Evolutionary conservation across 2,329 filamentous ascomycete species (phyloP), one percentile per base, ranked within the genome.

Genomic region (Neoascochyta sp.): DNA sequence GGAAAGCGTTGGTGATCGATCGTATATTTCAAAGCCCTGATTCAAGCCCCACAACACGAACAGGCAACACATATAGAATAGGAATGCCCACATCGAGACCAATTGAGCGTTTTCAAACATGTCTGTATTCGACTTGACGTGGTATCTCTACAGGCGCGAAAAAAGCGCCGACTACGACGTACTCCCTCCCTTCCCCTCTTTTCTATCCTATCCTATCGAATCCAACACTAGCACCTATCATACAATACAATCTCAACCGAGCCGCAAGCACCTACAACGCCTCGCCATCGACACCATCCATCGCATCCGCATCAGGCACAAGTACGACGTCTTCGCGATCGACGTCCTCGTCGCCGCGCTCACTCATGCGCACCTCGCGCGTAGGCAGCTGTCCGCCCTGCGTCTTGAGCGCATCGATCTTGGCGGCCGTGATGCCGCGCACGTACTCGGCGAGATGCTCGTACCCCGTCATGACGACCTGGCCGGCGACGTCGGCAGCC

Each of bases 401-500:
- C 25, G 60, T 65, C 43, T 71, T 78, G 50, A 80, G 52, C 24
- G 70, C 71, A 52, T 78, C 73, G 2, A 81, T 62, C 62, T 81
- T 83, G 6, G 79, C 78, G 53, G 83, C 77, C 3, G 88, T 94
- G 87, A 98, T 98, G 63, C 98, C 86, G 59, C 79, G 95, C 13
- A 98, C 90, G 62, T 95, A 98, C 65, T 95, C 84, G 0, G 92
- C 92, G 19, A 98, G 64, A 67, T 98, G 92, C 68, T 98, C 90
- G 1, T 96, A 81, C 18, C 84, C 78, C 50, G 90, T 85, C 86
- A 98, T 96, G 12, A 78, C 71, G 1, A 80, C 81, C 13, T 64
- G 65, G 27, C 66, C 69, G 1, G 68, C 56, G n/a, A 64, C 65
- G 22, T 63, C 67, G 5, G 67, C 54, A 5, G 71, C 68, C 11